A percentile compares a stretch with the other conserved stretches of the same genome.
Evolutionary conservation across 805 yeast species (phyloP).

Genomic region (Metschnikowia koreensis): DNA sequence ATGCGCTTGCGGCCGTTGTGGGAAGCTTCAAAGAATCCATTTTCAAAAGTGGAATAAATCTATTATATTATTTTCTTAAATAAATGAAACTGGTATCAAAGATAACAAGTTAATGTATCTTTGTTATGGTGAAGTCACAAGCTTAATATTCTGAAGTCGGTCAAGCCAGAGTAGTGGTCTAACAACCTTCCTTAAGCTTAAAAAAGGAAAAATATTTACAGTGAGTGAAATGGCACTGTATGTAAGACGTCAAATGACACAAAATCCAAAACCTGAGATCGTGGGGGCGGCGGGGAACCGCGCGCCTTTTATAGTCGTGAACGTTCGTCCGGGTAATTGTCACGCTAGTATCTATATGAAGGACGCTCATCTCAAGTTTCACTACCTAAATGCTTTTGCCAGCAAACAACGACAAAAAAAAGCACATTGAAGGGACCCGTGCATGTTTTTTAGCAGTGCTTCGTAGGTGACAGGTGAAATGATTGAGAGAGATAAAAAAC

Average conservation of each 20-base stretch:
- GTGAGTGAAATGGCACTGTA: constrained; percentile 15
- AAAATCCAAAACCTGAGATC: constrained; percentile 7
- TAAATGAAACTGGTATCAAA: constrained; percentile 18
- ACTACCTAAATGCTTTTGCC: not conserved
- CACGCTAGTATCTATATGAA: constrained; percentile 8
- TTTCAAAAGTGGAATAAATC: constrained; percentile 9
- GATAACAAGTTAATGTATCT: constrained; percentile 47
- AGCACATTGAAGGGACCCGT: not conserved
- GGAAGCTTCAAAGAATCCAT: constrained; percentile 79
- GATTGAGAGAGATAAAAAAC: no score
- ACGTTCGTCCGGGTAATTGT: constrained; percentile 23
- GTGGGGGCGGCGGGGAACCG: constrained; percentile 11
- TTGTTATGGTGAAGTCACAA: constrained; percentile 6
- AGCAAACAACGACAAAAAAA: not conserved
- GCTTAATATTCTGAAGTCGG: constrained; percentile 1
- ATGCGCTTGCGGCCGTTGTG: constrained; percentile 74
- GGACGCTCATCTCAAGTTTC: constrained; percentile 8
- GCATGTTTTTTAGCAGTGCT: not conserved
- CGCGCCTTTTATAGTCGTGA: constrained; percentile 25
- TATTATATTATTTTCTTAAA: constrained; percentile 13
- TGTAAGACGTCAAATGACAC: constrained; percentile 18
- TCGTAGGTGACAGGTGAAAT: no score
- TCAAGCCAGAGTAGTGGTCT: constrained; percentile 14
- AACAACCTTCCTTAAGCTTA: constrained; percentile 1
- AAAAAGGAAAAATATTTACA: constrained; percentile 4